These are phyloP conservation scores for Fusarium nelsonii DNA, from an alignment of 2,329 filamentous ascomycete genomes.

Conservation along the genomic window DNA sequence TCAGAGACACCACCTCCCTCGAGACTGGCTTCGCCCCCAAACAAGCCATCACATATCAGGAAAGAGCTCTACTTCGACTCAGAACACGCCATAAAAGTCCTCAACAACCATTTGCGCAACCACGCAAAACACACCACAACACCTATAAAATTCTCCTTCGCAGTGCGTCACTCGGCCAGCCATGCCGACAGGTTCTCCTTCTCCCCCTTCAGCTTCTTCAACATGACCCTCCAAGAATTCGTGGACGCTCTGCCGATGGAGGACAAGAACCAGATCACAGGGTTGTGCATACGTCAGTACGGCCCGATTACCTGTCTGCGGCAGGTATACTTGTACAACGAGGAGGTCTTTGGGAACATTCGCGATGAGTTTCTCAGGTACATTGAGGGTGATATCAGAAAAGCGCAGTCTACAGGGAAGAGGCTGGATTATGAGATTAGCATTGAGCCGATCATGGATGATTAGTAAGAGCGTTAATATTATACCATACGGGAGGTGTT, in stretches of 20 bases:
- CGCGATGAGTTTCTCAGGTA: conserved; percentile 5
- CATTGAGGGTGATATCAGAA: conserved; percentile 15
- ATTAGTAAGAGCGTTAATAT: not conserved
- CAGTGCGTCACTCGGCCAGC: conserved; percentile 2
- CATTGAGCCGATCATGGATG: conserved; percentile 18
- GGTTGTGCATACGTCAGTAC: conserved; percentile 15
- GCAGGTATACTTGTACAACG: conserved; percentile 33
- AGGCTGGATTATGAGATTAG: conserved; percentile 31
- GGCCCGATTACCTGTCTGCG: not conserved
- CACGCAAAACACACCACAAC: not conserved
- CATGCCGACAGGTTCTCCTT: conserved; percentile 5
- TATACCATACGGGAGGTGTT: no score
- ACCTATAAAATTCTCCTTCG: conserved; percentile 16
- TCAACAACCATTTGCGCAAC: conserved; percentile 6
- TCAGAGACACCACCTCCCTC: no score
- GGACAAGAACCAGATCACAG: conserved; percentile 20
- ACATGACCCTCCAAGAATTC: conserved; percentile 18
- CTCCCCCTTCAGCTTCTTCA: conserved; percentile 2
- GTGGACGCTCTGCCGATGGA: conserved; percentile 19
- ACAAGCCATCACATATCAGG: not conserved
- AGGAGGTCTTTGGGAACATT: conserved; percentile 21
- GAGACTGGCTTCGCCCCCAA: not conserved
- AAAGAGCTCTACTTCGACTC: not conserved
- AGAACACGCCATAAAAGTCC: not conserved
- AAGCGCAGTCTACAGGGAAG: conserved; percentile 5